Evolutionary conservation across 371 early-diverging fungal genomes (phyloP).

Genomic region (Mucor sp.): DNA sequence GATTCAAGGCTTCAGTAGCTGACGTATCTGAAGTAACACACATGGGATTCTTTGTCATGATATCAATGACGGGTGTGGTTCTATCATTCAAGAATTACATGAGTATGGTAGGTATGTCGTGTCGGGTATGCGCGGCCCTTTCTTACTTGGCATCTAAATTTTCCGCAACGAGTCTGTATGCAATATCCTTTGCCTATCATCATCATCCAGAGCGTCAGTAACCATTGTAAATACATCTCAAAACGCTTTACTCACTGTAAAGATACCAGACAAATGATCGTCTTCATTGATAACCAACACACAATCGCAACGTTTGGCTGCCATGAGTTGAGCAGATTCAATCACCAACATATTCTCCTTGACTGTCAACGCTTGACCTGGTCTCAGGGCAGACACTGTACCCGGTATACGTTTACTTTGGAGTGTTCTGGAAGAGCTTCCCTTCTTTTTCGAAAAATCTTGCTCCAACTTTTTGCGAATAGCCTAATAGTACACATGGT

Average conservation of each 20-base stretch:
- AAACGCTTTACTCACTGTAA: slow-evolving; percentile 60
- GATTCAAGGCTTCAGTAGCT: slow-evolving; percentile 91
- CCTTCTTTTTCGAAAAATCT: slow-evolving; percentile 66
- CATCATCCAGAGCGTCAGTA: too few species aligned
- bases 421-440: slow-evolving; percentile 33
- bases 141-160: slow-evolving; percentile 45
- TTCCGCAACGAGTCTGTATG: slow-evolving; percentile 52
- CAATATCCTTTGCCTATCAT: slow-evolving; percentile 52
- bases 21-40: slow-evolving; percentile 80
- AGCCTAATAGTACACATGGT: slow-evolving; percentile 23
- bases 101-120: background rate
- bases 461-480: slow-evolving; percentile 75
- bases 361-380: slow-evolving; percentile 87
- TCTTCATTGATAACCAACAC: slow-evolving; percentile 90
- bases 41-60: slow-evolving; percentile 92
- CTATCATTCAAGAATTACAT: slow-evolving; percentile 4
- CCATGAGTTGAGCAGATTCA: slow-evolving; percentile 96
- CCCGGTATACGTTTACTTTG: slow-evolving; percentile 60
- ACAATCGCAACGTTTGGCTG: slow-evolving; percentile 97
- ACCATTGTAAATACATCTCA: background rate
- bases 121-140: background rate
- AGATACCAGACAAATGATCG: slow-evolving; percentile 92
- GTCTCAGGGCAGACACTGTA: slow-evolving; percentile 90
- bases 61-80: slow-evolving; percentile 78
- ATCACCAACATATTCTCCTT: slow-evolving; percentile 85